phyloP scores from a whole-genome alignment of 192 early-diverging fungal genomes.

The Lobosporangium transversale region DNA sequence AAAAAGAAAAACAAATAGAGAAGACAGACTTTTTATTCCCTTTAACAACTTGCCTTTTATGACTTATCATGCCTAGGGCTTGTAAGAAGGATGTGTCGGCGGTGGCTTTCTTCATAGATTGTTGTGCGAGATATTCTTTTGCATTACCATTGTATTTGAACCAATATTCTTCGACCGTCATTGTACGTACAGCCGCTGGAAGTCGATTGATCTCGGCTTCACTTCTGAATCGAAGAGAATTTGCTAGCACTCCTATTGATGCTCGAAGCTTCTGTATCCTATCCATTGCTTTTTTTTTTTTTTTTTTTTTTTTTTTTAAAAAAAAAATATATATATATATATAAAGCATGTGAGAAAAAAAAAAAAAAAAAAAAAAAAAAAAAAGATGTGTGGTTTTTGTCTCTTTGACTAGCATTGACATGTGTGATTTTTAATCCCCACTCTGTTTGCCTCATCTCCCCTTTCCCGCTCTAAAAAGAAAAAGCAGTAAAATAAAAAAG shows the following conservation, averaged over 20 bases:
- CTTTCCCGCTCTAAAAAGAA: no score
- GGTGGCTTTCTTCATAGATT: constrained; percentile 11
- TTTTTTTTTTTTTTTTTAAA: background rate
- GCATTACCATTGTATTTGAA: constrained; percentile 41
- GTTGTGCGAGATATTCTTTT: constrained; percentile 36
- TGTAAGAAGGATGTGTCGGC: constrained; percentile 30
- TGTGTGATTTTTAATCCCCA: background rate
- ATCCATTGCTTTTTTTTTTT: constrained; percentile 42
- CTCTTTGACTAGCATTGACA: background rate
- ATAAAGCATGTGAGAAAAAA: background rate
- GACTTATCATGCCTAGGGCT: constrained; percentile 15
- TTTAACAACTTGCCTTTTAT: constrained; percentile 30
- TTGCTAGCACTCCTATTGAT: constrained; percentile 27
- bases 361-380: background rate
- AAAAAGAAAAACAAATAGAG: background rate
- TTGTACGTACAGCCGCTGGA: constrained; percentile 28
- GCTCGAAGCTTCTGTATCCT: constrained; percentile 42
- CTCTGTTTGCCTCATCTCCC: background rate
- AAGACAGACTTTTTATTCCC: no score
- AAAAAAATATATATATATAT: background rate
- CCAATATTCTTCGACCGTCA: constrained; percentile 48
- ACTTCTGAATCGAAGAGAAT: constrained; percentile 33
- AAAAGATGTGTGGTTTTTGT: no score
- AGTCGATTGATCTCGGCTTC: constrained; percentile 46
- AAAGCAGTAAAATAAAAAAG: background rate